Percentiles rank a stretch among this genome's conserved stretches.
These are phyloP conservation scores for Pyrenophora graminea DNA, from an alignment of 2,329 filamentous ascomycete species.

Conservation along the genomic window DNA sequence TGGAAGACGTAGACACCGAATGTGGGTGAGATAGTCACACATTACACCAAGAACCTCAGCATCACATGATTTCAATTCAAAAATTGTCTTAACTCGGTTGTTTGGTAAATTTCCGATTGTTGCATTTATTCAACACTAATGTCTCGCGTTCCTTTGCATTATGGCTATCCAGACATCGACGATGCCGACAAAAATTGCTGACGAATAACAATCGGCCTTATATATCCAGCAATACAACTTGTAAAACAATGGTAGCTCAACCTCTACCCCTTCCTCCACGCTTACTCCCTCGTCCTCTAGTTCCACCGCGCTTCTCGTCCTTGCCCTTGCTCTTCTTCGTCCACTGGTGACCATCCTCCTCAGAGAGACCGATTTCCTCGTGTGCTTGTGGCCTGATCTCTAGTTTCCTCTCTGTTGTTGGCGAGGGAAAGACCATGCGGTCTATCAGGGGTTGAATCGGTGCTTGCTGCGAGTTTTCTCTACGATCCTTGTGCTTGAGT, in stretches of 20 bases:
- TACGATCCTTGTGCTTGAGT: not conserved
- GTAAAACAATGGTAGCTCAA: not conserved
- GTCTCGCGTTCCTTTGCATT: too few relatives aligned
- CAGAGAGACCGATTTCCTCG: not conserved
- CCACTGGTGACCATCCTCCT: constrained; percentile 6
- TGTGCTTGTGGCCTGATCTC: not conserved
- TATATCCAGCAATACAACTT: too few relatives aligned
- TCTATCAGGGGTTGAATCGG: not conserved
- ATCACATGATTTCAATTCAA: too few relatives aligned
- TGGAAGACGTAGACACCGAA: not conserved
- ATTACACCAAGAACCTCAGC: too few relatives aligned
- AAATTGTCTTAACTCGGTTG: too few relatives aligned
- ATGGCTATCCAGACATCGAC: too few relatives aligned
- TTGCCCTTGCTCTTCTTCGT: not conserved
- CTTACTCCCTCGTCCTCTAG: not conserved
- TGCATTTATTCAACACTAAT: too few relatives aligned
- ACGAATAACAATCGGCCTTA: too few relatives aligned
- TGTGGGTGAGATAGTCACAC: too few relatives aligned
- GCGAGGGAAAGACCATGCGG: not conserved
- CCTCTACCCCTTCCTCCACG: not conserved
- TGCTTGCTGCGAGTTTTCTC: not conserved
- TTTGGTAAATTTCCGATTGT: too few relatives aligned
- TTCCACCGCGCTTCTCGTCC: not conserved
- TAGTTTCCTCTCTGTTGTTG: not conserved
- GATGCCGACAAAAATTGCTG: too few relatives aligned